Conservation (phyloP, 83 land plant genomes). For the Diphasiastrum complanatum region DNA sequence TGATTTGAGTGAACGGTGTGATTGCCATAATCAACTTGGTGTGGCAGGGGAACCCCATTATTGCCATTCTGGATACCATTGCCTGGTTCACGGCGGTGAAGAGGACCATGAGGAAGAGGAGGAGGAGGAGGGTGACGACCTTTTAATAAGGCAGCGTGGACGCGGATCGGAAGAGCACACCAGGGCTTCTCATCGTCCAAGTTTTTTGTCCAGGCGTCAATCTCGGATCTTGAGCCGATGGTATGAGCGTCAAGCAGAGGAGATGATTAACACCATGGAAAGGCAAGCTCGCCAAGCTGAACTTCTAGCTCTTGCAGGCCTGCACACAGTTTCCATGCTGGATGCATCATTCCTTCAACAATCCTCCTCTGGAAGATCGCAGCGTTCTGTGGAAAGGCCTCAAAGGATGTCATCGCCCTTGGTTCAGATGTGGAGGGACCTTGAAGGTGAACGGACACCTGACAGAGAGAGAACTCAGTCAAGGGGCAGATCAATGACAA, state of each 20-base stretch:
- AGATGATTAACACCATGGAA: conserved; percentile 82
- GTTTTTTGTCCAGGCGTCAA: too few species aligned
- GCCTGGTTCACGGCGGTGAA: background rate
- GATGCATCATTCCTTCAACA: conserved; percentile 80
- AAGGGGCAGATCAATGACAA: conserved; percentile 1
- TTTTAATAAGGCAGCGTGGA: background rate
- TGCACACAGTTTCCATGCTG: conserved; percentile 83
- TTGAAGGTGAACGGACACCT: conserved; percentile 53
- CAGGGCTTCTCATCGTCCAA: too few species aligned
- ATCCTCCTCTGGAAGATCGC: conserved; percentile 17
- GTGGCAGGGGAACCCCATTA: background rate
- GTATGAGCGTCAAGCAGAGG: conserved; percentile 63
- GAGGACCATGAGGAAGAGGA: background rate
- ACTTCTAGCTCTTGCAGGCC: conserved; percentile 78
- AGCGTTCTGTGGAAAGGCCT: conserved; percentile 44
- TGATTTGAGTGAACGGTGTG: background rate
- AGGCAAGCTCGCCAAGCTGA: conserved; percentile 82
- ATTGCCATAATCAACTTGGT: background rate
- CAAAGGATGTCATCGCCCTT: conserved; percentile 58
- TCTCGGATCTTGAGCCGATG: conserved; percentile 66
- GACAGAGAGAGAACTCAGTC: conserved; percentile 27
- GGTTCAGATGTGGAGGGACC: conserved; percentile 83
- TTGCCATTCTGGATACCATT: background rate
- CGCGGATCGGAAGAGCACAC: too few species aligned
- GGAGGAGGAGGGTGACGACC: background rate